Evolutionary conservation across 2,329 filamentous ascomycete species (phyloP), one percentile per base, ranked within the genome.

Genomic region (Sporothrix globosa): DNA sequence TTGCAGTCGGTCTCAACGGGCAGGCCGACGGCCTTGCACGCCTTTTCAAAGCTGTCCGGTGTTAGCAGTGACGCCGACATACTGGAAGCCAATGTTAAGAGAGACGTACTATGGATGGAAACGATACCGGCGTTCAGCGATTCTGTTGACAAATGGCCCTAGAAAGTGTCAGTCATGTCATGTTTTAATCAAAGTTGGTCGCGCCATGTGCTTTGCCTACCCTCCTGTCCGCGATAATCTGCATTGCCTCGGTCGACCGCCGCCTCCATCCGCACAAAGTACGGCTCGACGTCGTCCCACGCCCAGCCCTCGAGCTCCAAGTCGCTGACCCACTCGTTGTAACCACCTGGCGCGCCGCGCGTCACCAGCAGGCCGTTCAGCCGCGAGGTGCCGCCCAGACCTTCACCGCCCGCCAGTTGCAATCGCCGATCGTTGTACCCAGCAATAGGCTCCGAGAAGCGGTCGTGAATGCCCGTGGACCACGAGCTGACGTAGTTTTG

Each of bases 341-440:
- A 80, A 4, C 73, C 75, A 2, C 70, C 77, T 1, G 75, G 78
- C 1, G 70, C 30, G 9, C 79, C 78, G 2, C 78, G 75, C 0
- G 79, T 80, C 69, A 76, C 70, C 24, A 80, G 69, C 73, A 78
- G 74, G 7, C 72, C 77, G 70, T 80, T 81, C 73, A 80, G 73
- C 9, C 76, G 76, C 3, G 76, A 73, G 2, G 76, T 75, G 4
- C 79, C 79, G 30, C 78, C 79, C 7, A 80, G 58, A 1, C 74
- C 77, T 24, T 79, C 78, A n/a, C 74, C 76, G 0, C 74, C 74
- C 73, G 74, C 76, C 7, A 77, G 58, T 4, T 68, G 71, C 4
- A 72, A 69, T 4, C 69, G 72, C 11, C 73, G 71, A 17, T 73
- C 74, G 3, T 73, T 71, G 52, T 74, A 74, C 5, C 69, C 68